Base-by-base conservation (phyloP, 1,284 basidiomycete species). In the Rhodotorula sp. region DNA sequence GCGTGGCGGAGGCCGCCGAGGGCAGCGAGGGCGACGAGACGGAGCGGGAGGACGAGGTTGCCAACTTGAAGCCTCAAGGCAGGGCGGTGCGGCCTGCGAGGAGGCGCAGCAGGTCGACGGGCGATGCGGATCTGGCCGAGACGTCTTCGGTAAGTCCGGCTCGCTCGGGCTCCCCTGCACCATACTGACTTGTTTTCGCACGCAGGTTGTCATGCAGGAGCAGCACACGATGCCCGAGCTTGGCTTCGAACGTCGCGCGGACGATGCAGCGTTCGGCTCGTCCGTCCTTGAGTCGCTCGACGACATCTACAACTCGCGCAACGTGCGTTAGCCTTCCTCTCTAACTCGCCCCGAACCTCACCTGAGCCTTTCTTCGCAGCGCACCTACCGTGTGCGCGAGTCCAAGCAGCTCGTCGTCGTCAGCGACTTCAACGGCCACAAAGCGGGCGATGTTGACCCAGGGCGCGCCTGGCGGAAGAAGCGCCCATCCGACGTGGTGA, bases 401-500 rank as follows among this genome's bases (percentile, higher is more conserved):
- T 55, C 59, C n/a, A 73, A 71, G 59, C 63, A 49, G 41, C 52
- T 70, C 10, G 67, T 75, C 56, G 66, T 75, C 27, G 70, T 72
- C 4, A 68, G 66, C 60, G 70, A 72, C 56, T 55, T 72, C 50
- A 59, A 44, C 34, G 66, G 67, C 23, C 59, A 60, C 59, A 67
- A 52, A 46, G 89, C 90, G 54, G 92, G 92, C 23, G 93, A 95
- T 80, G 84, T 93, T 42, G 89, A 93, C 77, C 83, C 84, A 50
- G 90, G 91, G 12, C 90, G 88, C 79, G 93, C 94, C 2, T 98
- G 96, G 95, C 87, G 89, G 78, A 86, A 89, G 45, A 87, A 92
- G 69, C 84, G 93, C 42, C 93, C 94, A 7, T 95, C 92, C 13
- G 93, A 98, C 80, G 94, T 97, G 90, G 92, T 93, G 76, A 46